These are phyloP conservation scores for Sordariomycetes sp. DNA, from an alignment of 2,329 filamentous ascomycete species.

Conservation along the genomic window DNA sequence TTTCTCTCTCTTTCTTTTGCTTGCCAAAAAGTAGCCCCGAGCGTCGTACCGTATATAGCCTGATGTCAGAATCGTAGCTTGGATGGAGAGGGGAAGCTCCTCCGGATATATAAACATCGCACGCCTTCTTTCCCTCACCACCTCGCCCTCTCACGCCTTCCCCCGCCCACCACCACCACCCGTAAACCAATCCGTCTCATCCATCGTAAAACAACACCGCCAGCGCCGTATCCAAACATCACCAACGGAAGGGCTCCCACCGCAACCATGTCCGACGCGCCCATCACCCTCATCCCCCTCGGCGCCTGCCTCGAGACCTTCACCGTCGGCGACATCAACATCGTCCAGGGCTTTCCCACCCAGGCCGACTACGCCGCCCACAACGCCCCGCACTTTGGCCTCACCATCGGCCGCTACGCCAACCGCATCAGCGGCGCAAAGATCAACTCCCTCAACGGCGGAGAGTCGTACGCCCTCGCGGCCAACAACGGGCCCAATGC, in stretches of 20 bases:
- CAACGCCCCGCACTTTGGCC: slow-evolving; percentile 76
- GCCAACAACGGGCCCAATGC: slow-evolving; percentile 70
- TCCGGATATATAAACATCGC: too few relatives aligned
- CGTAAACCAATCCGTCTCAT: too few relatives aligned
- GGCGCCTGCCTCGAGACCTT: slow-evolving; percentile 76
- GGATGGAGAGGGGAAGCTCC: too few relatives aligned
- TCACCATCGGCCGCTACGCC: slow-evolving; percentile 76
- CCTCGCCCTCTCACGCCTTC: too few relatives aligned
- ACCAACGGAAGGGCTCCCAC: background rate
- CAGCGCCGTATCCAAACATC: background rate
- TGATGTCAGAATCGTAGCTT: too few relatives aligned
- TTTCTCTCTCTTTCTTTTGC: too few relatives aligned
- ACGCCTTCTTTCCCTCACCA: too few relatives aligned
- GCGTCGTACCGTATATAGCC: too few relatives aligned
- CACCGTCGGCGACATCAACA: slow-evolving; percentile 64
- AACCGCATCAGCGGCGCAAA: slow-evolving; percentile 68
- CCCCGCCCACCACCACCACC: too few relatives aligned
- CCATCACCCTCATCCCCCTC: slow-evolving; percentile 56
- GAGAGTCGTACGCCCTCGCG: slow-evolving; percentile 52
- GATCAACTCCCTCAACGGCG: slow-evolving; percentile 56
- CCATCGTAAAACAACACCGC: background rate
- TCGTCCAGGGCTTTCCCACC: slow-evolving; percentile 75
- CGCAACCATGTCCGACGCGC: slow-evolving; percentile 26
- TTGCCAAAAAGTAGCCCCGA: too few relatives aligned
- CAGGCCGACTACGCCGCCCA: slow-evolving; percentile 61